These are phyloP conservation scores for Sporothrix humicola DNA, from an alignment of 2,329 filamentous ascomycete genomes.

Conservation along the genomic window DNA sequence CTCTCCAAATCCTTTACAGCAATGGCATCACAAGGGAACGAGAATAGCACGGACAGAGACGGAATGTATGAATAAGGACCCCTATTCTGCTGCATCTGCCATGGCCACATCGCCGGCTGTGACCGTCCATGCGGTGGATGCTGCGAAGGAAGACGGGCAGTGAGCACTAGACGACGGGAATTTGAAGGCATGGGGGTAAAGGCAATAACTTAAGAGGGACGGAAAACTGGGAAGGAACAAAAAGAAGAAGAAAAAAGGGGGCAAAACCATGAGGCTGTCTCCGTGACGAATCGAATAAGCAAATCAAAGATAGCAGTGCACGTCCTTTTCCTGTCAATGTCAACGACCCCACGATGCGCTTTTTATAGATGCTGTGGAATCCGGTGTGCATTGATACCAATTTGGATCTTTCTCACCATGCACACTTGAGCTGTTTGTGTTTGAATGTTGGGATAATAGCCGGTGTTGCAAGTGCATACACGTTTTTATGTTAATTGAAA, in stretches of 20 bases:
- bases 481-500: not conserved
- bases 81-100: not conserved
- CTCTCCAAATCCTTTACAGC: not conserved
- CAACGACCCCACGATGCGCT: not conserved
- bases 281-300: too few species aligned
- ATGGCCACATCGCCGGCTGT: not conserved
- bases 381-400: constrained; percentile 20
- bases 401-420: not conserved
- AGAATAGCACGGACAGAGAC: constrained; percentile 14
- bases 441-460: not conserved
- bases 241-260: not conserved
- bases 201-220: too few species aligned
- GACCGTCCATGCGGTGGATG: not conserved
- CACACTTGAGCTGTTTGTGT: not conserved
- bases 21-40: constrained; percentile 7
- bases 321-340: not conserved
- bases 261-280: not conserved
- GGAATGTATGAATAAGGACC: not conserved
- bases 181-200: not conserved
- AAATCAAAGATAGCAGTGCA: not conserved
- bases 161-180: not conserved
- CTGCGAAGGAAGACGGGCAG: not conserved
- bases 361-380: not conserved
- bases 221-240: not conserved
- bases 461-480: not conserved